phyloP scores from a whole-genome alignment of 164 flowering plant species.

The Aristolochia fimbriata region DNA sequence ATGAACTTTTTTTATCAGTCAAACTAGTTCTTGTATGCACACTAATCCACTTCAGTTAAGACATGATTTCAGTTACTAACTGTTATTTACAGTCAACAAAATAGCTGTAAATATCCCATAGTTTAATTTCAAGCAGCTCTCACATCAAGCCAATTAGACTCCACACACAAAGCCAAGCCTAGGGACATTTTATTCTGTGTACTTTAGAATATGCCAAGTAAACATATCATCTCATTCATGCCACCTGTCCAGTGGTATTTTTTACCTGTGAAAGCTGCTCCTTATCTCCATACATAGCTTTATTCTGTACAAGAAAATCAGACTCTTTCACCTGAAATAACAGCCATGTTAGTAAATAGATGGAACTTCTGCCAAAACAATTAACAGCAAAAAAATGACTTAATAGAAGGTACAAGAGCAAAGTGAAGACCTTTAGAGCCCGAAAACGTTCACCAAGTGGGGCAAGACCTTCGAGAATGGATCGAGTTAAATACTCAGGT shows the following conservation, averaged over 20 bases:
- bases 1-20: too few species aligned
- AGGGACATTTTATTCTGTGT: too few species aligned
- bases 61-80: too few species aligned
- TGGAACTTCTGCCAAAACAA: background rate
- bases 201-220: too few species aligned
- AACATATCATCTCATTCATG: too few species aligned
- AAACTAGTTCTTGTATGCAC: too few species aligned
- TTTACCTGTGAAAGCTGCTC: constrained; percentile 85
- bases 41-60: too few species aligned
- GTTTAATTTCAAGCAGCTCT: too few species aligned
- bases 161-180: too few species aligned
- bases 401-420: constrained; percentile 6
- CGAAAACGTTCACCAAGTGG: constrained; percentile 90
- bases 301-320: constrained; percentile 65
- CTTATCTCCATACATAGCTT: constrained; percentile 59
- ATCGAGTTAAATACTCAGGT: constrained; percentile 45
- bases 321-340: constrained; percentile 71
- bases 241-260: background rate
- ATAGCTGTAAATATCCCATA: too few species aligned
- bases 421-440: constrained; percentile 57
- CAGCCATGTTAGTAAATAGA: constrained; percentile 1
- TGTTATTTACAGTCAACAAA: too few species aligned
- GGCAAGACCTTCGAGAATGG: constrained; percentile 61
- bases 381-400: constrained; percentile 1
- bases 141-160: too few species aligned